phyloP scores from a whole-genome alignment of 2,329 filamentous ascomycete genomes.

The Cladophialophora immunda region DNA sequence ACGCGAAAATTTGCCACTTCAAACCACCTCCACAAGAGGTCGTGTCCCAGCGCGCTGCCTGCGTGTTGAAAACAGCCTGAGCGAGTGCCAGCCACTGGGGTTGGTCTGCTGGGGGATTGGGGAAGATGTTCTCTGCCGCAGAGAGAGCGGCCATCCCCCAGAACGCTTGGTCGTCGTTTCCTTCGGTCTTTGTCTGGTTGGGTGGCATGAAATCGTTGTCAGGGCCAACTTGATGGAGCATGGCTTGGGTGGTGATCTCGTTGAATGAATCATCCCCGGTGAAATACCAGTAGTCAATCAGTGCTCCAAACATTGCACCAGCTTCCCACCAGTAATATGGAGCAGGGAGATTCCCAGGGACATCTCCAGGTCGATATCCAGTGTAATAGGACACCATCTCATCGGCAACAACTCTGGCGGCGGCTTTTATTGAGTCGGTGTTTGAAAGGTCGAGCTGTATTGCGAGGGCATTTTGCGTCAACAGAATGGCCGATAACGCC shows the following conservation, averaged over 20 bases:
- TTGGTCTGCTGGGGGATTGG: slow-evolving; percentile 68
- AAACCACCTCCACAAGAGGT: slow-evolving; percentile 75
- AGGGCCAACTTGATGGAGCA: slow-evolving; percentile 77
- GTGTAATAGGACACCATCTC: slow-evolving; percentile 62
- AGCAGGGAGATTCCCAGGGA: slow-evolving; percentile 59
- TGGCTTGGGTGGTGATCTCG: slow-evolving; percentile 69
- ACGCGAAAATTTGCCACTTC: slow-evolving; percentile 85
- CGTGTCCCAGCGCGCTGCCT: slow-evolving; percentile 74
- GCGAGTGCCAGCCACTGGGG: slow-evolving; percentile 81
- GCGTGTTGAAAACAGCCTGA: slow-evolving; percentile 82
- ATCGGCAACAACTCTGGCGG: slow-evolving; percentile 54
- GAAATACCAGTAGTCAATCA: slow-evolving; percentile 87
- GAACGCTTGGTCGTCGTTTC: slow-evolving; percentile 73
- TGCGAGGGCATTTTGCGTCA: slow-evolving; percentile 33
- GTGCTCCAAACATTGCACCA: slow-evolving; percentile 73
- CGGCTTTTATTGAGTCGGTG: slow-evolving; percentile 57
- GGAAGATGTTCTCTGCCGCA: slow-evolving; percentile 79
- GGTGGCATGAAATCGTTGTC: slow-evolving; percentile 80
- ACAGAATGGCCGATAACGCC: slow-evolving; percentile 27
- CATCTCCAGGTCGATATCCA: slow-evolving; percentile 58
- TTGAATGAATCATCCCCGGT: slow-evolving; percentile 79
- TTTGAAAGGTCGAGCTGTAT: slow-evolving; percentile 38
- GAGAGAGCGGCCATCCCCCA: slow-evolving; percentile 85
- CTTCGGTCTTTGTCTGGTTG: slow-evolving; percentile 56
- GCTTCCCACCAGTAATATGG: slow-evolving; percentile 75